Evolutionary conservation across 345 rosid genomes (phyloP).

Genomic region (Pseudoturritis turrita): DNA sequence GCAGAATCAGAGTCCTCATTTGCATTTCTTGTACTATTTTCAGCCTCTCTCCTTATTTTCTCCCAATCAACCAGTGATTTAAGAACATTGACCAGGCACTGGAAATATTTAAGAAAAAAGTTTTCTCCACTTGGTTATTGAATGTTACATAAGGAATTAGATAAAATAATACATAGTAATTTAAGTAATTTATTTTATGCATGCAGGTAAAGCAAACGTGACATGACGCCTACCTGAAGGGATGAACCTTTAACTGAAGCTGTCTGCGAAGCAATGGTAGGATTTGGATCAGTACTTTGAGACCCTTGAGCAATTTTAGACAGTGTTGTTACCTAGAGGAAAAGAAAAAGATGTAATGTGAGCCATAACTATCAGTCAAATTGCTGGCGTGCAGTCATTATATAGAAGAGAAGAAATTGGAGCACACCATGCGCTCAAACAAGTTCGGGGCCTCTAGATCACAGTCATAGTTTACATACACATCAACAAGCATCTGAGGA

Average conservation of each 20-base stretch:
- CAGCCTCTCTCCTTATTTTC: conserved; percentile 53
- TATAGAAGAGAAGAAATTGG: conserved; percentile 12
- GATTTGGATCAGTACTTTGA: conserved; percentile 80
- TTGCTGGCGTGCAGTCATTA: neutral
- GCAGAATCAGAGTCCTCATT: conserved; percentile 35
- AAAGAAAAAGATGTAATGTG: conserved; percentile 12
- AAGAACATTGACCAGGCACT: conserved; percentile 90
- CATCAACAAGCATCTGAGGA: conserved; percentile 97
- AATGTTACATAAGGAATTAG: conserved; percentile 5
- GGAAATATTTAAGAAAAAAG: conserved; percentile 30
- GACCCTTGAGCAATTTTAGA: conserved; percentile 91
- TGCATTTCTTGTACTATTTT: conserved; percentile 38
- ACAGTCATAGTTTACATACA: conserved; percentile 95
- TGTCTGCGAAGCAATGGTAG: conserved; percentile 67
- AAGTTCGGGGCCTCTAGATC: conserved; percentile 98
- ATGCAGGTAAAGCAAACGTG: conserved; percentile 14
- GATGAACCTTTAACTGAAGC: conserved; percentile 79
- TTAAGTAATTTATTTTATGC: conserved; percentile 12
- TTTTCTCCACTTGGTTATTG: conserved; percentile 22
- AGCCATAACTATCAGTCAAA: conserved; percentile 1
- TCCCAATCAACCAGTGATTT: conserved; percentile 97
- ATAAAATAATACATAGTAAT: neutral
- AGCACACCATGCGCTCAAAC: conserved; percentile 91
- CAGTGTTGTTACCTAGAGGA: conserved; percentile 67
- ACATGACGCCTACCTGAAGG: conserved; percentile 61